Conservation (phyloP, 2,329 filamentous ascomycete genomes). For the Aspergillus udagawae region DNA sequence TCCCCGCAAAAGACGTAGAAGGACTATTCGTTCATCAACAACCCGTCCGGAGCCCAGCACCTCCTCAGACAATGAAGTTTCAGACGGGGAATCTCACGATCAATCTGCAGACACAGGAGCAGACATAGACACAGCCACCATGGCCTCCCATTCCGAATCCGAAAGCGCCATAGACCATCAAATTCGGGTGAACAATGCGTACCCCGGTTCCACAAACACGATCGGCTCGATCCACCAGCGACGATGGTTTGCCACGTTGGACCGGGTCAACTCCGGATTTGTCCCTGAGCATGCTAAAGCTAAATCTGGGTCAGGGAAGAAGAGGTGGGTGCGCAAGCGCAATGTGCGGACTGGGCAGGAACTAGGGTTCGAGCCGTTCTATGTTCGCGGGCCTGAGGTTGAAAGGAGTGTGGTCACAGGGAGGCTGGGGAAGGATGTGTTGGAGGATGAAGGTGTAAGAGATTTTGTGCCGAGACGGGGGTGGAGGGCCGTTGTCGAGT, state of each 20-base stretch:
- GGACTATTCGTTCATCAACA: neutral
- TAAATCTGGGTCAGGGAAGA: conserved; percentile 7
- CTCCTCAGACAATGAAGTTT: conserved; percentile 7
- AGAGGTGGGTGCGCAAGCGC: conserved; percentile 26
- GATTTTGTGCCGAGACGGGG: conserved; percentile 57
- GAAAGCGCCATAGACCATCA: conserved; percentile 45
- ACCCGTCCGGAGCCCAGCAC: conserved; percentile 5
- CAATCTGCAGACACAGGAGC: neutral
- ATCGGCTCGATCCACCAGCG: conserved; percentile 66
- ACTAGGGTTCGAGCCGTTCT: conserved; percentile 54
- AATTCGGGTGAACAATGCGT: conserved; percentile 60
- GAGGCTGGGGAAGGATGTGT: conserved; percentile 54
- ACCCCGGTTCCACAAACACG: conserved; percentile 61
- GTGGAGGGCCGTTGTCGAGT: conserved; percentile 47
- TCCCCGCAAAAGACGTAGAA: conserved; percentile 21
- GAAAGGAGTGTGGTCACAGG: conserved; percentile 67
- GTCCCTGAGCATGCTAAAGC: conserved; percentile 6
- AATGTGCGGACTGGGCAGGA: conserved; percentile 11
- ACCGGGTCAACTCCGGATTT: conserved; percentile 58
- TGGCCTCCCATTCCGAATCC: conserved; percentile 8
- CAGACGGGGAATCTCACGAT: neutral
- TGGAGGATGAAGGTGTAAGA: conserved; percentile 58
- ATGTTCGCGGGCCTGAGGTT: conserved; percentile 56
- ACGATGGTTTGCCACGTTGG: conserved; percentile 62
- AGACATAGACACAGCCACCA: neutral